A percentile compares a stretch with the other conserved stretches of the same genome.
Conservation (phyloP, 257 asterid species). For the Perilla frutescens region DNA sequence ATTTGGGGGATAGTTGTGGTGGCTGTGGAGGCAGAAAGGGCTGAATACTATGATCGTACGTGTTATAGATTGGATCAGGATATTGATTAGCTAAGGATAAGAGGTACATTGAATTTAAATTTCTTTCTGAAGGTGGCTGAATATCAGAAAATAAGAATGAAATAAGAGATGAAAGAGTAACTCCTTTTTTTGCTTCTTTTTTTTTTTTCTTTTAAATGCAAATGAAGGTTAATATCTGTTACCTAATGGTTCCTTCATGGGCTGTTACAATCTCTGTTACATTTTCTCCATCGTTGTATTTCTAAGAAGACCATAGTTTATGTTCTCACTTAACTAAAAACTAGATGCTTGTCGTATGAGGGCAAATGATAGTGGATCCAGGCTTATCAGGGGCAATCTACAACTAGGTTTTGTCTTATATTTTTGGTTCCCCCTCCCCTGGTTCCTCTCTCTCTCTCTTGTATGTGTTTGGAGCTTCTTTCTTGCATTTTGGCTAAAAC, state of each 20-base stretch:
- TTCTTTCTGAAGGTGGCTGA: no score
- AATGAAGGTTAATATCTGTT: background rate
- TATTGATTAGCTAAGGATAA: no score
- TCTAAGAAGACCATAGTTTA: background rate
- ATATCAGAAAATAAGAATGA: no score
- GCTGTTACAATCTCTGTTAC: background rate
- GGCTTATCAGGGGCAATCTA: background rate
- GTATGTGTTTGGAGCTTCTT: background rate
- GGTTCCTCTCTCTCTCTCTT: background rate
- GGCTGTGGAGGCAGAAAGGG: no score
- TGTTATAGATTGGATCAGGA: no score
- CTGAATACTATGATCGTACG: no score
- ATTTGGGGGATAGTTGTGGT: no score
- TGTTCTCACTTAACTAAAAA: background rate
- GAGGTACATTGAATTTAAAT: no score
- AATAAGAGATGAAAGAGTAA: no score
- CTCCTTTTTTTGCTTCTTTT: no score
- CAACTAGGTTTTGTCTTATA: background rate
- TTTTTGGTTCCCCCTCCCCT: background rate
- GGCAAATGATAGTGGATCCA: background rate
- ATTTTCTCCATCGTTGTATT: background rate
- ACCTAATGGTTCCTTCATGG: background rate
- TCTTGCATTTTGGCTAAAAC: constrained; percentile 10
- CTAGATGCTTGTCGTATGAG: background rate
- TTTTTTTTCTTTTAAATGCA: no score